Conservation (phyloP, 371 early-diverging fungal species). For the Dinochytrium kinnereticum region DNA sequence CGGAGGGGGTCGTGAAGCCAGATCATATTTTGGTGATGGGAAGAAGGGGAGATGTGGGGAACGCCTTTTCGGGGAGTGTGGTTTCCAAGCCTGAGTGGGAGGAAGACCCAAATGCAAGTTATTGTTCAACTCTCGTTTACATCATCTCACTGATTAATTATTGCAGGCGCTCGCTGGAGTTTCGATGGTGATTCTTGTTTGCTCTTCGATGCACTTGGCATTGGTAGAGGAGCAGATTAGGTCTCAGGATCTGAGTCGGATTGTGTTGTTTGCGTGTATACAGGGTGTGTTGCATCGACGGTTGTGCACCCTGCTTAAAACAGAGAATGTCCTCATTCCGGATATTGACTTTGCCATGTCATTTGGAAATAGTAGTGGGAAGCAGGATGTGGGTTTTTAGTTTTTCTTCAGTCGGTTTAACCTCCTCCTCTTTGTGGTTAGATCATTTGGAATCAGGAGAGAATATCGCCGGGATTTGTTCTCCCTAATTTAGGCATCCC, state of each 20-base stretch:
- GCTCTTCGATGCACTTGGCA: slow-evolving; percentile 4
- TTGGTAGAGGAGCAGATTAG: neutral
- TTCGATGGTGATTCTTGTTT: neutral
- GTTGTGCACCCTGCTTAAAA: neutral
- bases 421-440: no score
- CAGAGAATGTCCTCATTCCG: neutral
- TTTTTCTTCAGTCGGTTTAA: no score
- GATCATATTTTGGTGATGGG: neutral
- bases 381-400: slow-evolving; percentile 4
- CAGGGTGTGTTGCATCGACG: neutral
- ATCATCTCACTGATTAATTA: neutral
- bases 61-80: neutral
- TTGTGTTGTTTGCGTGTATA: neutral
- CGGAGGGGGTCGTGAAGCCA: neutral
- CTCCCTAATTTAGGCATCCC: neutral
- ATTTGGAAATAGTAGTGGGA: no score
- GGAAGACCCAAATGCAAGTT: neutral
- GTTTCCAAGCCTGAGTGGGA: neutral
- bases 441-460: slow-evolving; percentile 3
- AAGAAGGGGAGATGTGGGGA: neutral
- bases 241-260: neutral
- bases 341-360: neutral
- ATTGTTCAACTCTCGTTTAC: neutral
- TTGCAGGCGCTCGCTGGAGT: neutral
- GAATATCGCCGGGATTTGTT: neutral